Base-by-base conservation (phyloP, 2,329 filamentous ascomycete species). In the Xylariaceae sp. region DNA sequence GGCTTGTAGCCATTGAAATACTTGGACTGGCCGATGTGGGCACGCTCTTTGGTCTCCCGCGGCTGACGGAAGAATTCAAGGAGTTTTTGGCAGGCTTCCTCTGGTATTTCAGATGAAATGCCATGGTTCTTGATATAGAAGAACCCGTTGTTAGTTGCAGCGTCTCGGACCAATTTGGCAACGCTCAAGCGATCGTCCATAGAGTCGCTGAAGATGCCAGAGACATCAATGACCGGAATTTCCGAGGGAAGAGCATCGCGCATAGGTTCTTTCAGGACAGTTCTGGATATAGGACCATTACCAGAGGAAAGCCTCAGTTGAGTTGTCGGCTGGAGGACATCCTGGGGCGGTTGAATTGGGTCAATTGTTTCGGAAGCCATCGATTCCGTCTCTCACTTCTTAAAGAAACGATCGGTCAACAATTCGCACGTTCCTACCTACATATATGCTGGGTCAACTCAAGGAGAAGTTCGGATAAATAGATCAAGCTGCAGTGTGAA, bases 211-310 rank as follows among this genome's bases (percentile, higher is more conserved):
- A 73, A 74, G n/a, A 79, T 69, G 11, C 66, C 64, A 0, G 76
- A 71, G 2, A 78, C 68, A 61, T 81, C 77, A 53, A 80, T 77
- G 44, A 79, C 66, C 1, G 77, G 76, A 11, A 79, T 75, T 49
- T 72, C 68, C 1, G 64, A 62, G 10, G 62, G 59, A 11, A 62
- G 55, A 0, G 68, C 67, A 52, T 70, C 67, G 6, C 67, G 66
- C 6, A 62, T 62, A n/a, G 68, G 65, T 11, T 65, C 60, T 45
- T 60, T 63, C 17, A 68, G 53, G 2, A 68, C 60, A 15, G 61
- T 64, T 18, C 68, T 58, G 35, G 53, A 54, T 18, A 69, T 62
- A 1, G 67, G 67, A 1, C 68, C 66, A 42, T 68, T 69, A 6
- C 68, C 68, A 35, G 68, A 70, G 4, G 66, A 59, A 50, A 69